phyloP scores from a whole-genome alignment of 2,329 filamentous ascomycete species.

The Paraphaeosphaeria minitans region DNA sequence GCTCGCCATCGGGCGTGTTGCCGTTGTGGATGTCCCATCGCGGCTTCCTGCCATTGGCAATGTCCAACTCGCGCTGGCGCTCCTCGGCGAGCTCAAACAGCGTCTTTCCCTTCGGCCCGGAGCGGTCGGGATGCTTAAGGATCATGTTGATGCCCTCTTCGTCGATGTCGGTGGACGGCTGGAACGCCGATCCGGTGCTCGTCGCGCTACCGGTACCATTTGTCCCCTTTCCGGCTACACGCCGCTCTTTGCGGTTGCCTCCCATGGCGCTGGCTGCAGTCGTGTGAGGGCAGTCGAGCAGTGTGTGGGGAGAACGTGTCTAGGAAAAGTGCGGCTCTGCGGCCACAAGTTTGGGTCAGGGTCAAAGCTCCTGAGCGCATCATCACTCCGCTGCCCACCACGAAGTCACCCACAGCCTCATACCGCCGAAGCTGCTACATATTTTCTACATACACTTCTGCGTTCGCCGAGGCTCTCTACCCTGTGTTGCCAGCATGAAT shows the following conservation, averaged over 20 bases:
- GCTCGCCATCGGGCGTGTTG: conserved; percentile 42
- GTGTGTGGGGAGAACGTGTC: conserved; percentile 13
- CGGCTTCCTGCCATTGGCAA: conserved; percentile 54
- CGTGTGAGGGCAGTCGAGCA: conserved; percentile 3
- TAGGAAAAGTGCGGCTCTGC: conserved; percentile 31
- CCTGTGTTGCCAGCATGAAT: conserved; percentile 42
- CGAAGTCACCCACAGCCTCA: not conserved
- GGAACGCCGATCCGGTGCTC: conserved; percentile 41
- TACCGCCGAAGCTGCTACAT: not conserved
- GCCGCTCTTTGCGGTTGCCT: conserved; percentile 54
- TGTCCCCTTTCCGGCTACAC: conserved; percentile 47
- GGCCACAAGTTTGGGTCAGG: conserved; percentile 8
- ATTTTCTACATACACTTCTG: not conserved
- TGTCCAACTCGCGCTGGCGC: conserved; percentile 52
- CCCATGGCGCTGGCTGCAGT: conserved; percentile 25
- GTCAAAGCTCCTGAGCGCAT: conserved; percentile 8
- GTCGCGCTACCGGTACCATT: conserved; percentile 26
- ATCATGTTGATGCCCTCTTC: conserved; percentile 61
- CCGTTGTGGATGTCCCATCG: conserved; percentile 46
- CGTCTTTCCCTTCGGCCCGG: conserved; percentile 65
- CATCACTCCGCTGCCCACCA: conserved; percentile 1
- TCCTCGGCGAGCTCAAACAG: conserved; percentile 75
- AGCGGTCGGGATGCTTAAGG: conserved; percentile 72
- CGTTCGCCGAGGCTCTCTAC: not conserved
- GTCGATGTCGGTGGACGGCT: conserved; percentile 44